These are phyloP conservation scores for Trametes polyzona DNA, from an alignment of 1,284 basidiomycete genomes.

Conservation along the genomic window DNA sequence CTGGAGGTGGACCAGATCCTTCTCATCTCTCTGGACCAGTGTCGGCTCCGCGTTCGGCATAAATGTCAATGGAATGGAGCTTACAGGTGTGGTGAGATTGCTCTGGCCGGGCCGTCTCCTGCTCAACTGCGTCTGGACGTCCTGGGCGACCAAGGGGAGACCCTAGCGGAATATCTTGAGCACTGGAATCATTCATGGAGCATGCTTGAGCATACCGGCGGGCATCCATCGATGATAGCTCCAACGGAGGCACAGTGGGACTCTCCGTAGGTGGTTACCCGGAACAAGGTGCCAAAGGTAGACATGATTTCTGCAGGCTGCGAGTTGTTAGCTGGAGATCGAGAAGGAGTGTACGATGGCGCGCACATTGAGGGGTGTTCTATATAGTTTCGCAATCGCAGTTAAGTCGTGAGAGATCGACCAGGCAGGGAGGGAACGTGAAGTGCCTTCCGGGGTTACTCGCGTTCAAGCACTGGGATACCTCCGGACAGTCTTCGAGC, in stretches of 20 bases:
- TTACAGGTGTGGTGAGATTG: slow-evolving; percentile 92
- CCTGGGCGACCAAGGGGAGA: slow-evolving; percentile 76
- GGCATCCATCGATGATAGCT: slow-evolving; percentile 96
- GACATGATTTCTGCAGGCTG: slow-evolving; percentile 64
- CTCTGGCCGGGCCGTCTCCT: slow-evolving; percentile 95
- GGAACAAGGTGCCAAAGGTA: slow-evolving; percentile 88
- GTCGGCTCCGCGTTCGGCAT: neutral
- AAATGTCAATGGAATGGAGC: slow-evolving; percentile 32
- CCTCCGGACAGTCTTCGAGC: neutral
- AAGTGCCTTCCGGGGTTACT: neutral
- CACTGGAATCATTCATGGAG: neutral
- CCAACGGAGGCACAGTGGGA: slow-evolving; percentile 97
- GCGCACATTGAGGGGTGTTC: neutral
- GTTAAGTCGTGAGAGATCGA: neutral
- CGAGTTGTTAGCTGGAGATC: neutral
- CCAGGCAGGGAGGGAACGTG: neutral
- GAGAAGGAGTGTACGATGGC: neutral
- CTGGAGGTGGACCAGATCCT: slow-evolving; percentile 93
- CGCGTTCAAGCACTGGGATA: neutral
- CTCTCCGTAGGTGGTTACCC: slow-evolving; percentile 98
- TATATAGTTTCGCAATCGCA: neutral
- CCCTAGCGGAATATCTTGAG: slow-evolving; percentile 57
- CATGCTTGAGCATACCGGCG: slow-evolving; percentile 62
- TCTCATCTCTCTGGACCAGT: slow-evolving; percentile 86
- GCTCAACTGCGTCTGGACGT: slow-evolving; percentile 93